Base-by-base conservation (phyloP, 2,329 filamentous ascomycete genomes). In the Fusarium brevicatenulatum region DNA sequence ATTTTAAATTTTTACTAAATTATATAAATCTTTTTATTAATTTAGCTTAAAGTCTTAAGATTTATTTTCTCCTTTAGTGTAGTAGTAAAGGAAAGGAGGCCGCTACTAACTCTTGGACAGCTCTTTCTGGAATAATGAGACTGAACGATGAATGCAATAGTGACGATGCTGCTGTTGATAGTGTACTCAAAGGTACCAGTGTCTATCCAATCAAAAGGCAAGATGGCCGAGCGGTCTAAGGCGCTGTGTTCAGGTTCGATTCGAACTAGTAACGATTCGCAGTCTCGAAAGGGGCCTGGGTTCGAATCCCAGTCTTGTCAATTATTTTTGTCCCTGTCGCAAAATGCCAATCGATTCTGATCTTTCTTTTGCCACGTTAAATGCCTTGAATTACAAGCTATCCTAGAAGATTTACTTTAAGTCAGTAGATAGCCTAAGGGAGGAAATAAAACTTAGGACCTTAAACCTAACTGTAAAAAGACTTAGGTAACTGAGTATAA, bases 101-200 rank as follows among this genome's bases (percentile, higher is more conserved):
- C 21, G 19, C 12, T 46, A 9, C 18, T 9, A 12, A 21, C 9
- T 30, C 25, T 15, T 21, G 25, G 19, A 21, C 10, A 15, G 19
- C 9, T 46, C 5, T 7, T n/a, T 23, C n/a, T 16, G 16, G 13
- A n/a, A n/a, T 15, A 8, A 18, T 32, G 15, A 23, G 47, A 19
- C 16, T 34, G 11, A 34, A 4, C 32, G 11, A 34, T 34, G 25
- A 5, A 9, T 13, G 7, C 7, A 9, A 9, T 19, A 1, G 1
- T 18, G 5, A 0, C 11, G 8, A 10, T 10, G 3, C 1, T 19
- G 4, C 1, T 50, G 11, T 8, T 19, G 0, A 50, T 50, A 0
- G 5, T 1, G 0, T 4, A 23, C 2, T 1, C 8, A 0, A 10
- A 16, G 6, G 4, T 1, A 0, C 3, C 3, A 11, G 4, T 5